phyloP scores from a whole-genome alignment of 805 yeast genomes.

The Kodamaea laetipori region DNA sequence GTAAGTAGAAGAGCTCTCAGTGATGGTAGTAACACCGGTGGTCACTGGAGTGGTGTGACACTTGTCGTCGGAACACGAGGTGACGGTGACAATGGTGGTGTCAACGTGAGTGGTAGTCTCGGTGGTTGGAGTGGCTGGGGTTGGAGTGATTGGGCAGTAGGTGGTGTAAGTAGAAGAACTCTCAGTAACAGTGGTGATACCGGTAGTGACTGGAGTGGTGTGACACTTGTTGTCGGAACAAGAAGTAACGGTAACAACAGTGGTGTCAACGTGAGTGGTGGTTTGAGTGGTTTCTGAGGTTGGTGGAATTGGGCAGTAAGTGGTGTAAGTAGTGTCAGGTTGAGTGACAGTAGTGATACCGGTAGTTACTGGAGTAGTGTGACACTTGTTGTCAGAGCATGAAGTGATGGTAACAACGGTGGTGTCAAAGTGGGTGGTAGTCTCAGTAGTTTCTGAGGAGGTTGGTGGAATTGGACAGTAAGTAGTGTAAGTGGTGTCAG shows the following conservation, averaged over 20 bases:
- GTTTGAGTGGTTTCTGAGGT: slow-evolving; percentile 10
- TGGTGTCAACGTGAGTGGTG: slow-evolving; percentile 19
- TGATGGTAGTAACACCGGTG: slow-evolving; percentile 28
- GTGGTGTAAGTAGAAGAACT: slow-evolving; percentile 34
- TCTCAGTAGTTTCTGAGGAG: slow-evolving; percentile 14
- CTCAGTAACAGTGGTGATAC: slow-evolving; percentile 28
- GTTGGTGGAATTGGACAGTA: slow-evolving; percentile 26
- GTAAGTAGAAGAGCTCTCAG: slow-evolving; percentile 27
- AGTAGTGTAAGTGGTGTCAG: slow-evolving; percentile 42
- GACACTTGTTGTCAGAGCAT: slow-evolving; percentile 30
- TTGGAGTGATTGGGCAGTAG: slow-evolving; percentile 26
- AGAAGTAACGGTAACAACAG: slow-evolving; percentile 30
- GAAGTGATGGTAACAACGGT: slow-evolving; percentile 32
- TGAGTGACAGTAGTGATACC: slow-evolving; percentile 28
- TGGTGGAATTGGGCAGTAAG: slow-evolving; percentile 24
- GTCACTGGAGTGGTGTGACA: slow-evolving; percentile 20
- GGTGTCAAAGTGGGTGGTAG: slow-evolving; percentile 18
- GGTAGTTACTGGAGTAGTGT: slow-evolving; percentile 24
- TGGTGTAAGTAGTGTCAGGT: slow-evolving; percentile 24
- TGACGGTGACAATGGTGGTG: slow-evolving; percentile 29
- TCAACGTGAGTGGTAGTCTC: slow-evolving; percentile 15
- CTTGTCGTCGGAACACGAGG: slow-evolving; percentile 29
- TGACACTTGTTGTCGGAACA: slow-evolving; percentile 30
- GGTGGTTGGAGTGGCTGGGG: slow-evolving; percentile 13
- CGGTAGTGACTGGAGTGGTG: slow-evolving; percentile 13